Base-by-base conservation (phyloP, 2,329 filamentous ascomycete genomes). In the Aurifilum marmelostoma region DNA sequence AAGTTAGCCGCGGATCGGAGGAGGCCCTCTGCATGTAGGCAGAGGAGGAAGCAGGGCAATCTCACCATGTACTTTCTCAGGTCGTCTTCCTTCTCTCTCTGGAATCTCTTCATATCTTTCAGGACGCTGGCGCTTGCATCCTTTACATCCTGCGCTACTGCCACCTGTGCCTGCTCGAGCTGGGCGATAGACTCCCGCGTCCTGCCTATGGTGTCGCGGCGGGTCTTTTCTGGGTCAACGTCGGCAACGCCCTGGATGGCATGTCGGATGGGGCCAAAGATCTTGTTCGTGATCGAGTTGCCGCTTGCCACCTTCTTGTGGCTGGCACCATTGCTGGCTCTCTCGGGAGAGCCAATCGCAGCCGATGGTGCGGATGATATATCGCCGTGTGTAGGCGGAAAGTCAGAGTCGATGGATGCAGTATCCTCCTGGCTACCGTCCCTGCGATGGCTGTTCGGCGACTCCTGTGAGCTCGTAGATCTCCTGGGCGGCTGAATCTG, bases 191-290 rank as follows among this genome's bases (percentile, higher is more conserved):
- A 92, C 80, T 99, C 96, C 73, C 91, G 90, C 0, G 96, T 99
- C 85, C 97, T 98, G 52, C 95, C 94, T 74, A 99, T 97, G 72
- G 93, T 91, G 78, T 99, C 96, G 66, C 96, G 88, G 66, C 96
- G 87, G 58, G 94, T 97, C 72, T 94, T 87, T 81, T 99, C 96
- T 0, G 96, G 96, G 77, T 99, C 96, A 56, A 97, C 93, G 77
- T 99, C 96, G 1, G 96, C 95, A 75, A 98, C 95, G 4, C 96
- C 96, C 76, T 98, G 93, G 43, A 98, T 93, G 0, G 96, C 96
- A 80, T 99, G 95, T 67, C 93, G 97, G 71, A 99, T 91, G 14
- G 94, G 92, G 0, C 95, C 96, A 78, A 99, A 98, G 65, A 99
- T 93, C 81, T 95, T 97, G 76, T 89, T 90, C 1, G 94, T 94